Base-by-base conservation (phyloP, 2,329 filamentous ascomycete genomes). In the Pseudogymnoascus sp. region DNA sequence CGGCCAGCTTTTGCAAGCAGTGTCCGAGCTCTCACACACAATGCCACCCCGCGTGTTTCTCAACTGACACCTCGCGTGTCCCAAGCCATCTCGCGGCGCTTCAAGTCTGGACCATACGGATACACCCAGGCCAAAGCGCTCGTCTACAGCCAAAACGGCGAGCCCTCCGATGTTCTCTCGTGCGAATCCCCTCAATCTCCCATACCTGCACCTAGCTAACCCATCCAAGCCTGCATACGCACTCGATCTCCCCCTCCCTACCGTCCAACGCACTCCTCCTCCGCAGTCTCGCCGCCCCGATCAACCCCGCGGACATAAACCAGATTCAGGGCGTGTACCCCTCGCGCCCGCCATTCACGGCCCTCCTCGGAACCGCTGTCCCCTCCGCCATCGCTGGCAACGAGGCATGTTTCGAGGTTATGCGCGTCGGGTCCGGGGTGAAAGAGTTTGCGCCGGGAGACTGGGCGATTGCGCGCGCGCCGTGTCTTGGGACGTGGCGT, bases 231-330 rank as follows among this genome's bases (percentile, higher is more conserved):
- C 78, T 93, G 3, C 89, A 93, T 76, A 83, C 79, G 0, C 86
- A 93, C 78, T 91, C 88, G 68, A 91, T 93, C 72, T 88, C 88
- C 3, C 89, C 90, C 2, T 83, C 85, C 3, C 83, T 92, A 66
- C 88, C 90, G 58, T 74, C 79, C 35, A 78, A 83, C 62, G 79
- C 83, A 66, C 78, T 96, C 68, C 92, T 93, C 62, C 80, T 99
- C 64, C 91, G 91, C 75, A 88, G 95, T 70, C 90, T 99, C 70
- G 90, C 93, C 33, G 87, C 92, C 0, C 91, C 95, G 63, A 91
- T 99, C 75, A 99, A 99, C 79, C 95, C 95, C 23, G 93, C 95
- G 71, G 95, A 99, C 78, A 90, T 99, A 76, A 99, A 99, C 80
- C 93, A 93, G 71, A 90, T 99, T 71, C 95, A 99, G 80, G 95